phyloP scores from a whole-genome alignment of 2,329 filamentous ascomycete genomes.

The Xylariomycetidae sp. region DNA sequence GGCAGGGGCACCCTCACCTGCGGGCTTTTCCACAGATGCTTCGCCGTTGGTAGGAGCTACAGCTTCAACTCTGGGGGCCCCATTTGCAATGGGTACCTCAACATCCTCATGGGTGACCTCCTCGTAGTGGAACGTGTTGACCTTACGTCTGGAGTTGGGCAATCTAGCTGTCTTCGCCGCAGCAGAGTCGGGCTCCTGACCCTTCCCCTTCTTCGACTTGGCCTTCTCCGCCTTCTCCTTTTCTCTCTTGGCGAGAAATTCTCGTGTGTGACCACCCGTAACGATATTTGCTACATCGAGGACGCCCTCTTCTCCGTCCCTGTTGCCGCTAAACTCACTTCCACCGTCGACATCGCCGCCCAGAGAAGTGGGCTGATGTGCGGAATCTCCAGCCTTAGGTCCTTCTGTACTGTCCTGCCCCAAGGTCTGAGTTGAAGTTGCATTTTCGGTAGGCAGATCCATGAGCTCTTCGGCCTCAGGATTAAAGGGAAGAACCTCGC shows the following conservation, averaged over 20 bases:
- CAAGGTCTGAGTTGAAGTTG: slow-evolving; percentile 26
- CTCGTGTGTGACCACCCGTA: slow-evolving; percentile 73
- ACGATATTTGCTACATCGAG: slow-evolving; percentile 83
- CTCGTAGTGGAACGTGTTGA: slow-evolving; percentile 70
- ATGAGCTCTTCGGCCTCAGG: slow-evolving; percentile 39
- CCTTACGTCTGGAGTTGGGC: slow-evolving; percentile 67
- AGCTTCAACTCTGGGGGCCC: slow-evolving; percentile 12
- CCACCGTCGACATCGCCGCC: slow-evolving; percentile 8
- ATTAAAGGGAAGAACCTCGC: slow-evolving; percentile 60
- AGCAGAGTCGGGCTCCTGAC: slow-evolving; percentile 49
- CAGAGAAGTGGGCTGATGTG: too few species aligned
- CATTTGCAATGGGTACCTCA: slow-evolving; percentile 28
- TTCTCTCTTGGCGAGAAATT: slow-evolving; percentile 79
- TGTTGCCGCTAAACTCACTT: slow-evolving; percentile 29
- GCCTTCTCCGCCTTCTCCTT: slow-evolving; percentile 69
- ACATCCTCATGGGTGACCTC: slow-evolving; percentile 57
- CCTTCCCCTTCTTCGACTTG: slow-evolving; percentile 53
- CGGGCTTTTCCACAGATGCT: slow-evolving; percentile 10
- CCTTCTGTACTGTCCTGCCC: slow-evolving; percentile 19
- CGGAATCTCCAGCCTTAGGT: slow-evolving; percentile 3
- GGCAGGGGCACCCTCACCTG: slow-evolving; percentile 12
- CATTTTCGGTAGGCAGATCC: slow-evolving; percentile 42
- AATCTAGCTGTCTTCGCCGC: slow-evolving; percentile 55
- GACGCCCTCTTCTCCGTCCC: slow-evolving; percentile 61
- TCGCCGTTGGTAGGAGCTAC: slow-evolving; percentile 8